phyloP scores from a whole-genome alignment of 2,329 filamentous ascomycete species.

The Hypoxylon sp. region DNA sequence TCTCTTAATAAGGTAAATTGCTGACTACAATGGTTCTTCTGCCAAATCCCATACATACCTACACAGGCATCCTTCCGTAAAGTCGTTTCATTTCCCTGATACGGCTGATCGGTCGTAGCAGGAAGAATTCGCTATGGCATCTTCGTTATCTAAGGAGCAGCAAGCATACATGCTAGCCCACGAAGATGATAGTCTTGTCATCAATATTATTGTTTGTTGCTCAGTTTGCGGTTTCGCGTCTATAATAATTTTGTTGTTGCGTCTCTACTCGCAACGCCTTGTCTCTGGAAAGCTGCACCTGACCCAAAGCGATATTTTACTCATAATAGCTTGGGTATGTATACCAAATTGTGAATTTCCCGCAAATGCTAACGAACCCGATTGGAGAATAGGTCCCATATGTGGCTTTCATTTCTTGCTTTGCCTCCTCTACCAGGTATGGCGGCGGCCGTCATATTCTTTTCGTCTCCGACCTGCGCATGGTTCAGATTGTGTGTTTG shows the following conservation, averaged over 20 bases:
- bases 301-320: neutral
- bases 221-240: constrained; percentile 1
- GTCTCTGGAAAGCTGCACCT: neutral
- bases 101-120: neutral
- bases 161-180: constrained; percentile 11
- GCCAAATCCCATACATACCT: neutral
- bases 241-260: neutral
- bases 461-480: neutral
- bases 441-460: constrained; percentile 9
- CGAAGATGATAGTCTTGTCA: neutral
- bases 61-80: neutral
- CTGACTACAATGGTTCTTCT: neutral
- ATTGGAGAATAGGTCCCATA: neutral
- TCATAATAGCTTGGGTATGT: neutral
- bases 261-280: constrained; percentile 10
- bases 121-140: constrained; percentile 6
- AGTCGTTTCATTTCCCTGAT: neutral
- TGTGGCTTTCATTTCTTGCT: constrained; percentile 2
- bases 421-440: neutral
- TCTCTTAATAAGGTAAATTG: neutral
- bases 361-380: neutral
- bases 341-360: neutral
- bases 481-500: constrained; percentile 1
- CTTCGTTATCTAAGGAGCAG: neutral
- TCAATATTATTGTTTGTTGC: neutral